A percentile compares a stretch with the other conserved stretches of the same genome.
Evolutionary conservation across 495 filamentous ascomycete species (phyloP).

Genomic region (Penicillium cataractarum): DNA sequence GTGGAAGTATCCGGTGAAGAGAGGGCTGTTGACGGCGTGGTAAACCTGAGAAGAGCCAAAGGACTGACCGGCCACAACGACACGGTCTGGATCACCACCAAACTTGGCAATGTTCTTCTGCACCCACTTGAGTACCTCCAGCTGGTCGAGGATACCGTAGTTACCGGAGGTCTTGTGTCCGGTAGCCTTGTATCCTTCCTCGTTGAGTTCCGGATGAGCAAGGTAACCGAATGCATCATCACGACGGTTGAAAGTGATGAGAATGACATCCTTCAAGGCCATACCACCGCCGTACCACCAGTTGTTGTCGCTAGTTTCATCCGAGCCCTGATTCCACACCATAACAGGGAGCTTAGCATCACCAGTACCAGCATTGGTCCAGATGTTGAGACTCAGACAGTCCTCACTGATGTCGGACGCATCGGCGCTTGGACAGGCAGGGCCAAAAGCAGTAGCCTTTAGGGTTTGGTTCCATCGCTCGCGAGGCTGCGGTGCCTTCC

Average conservation of each 20-base stretch:
- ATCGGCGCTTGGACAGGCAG: slow-evolving; percentile 25
- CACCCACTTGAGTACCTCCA: slow-evolving; percentile 53
- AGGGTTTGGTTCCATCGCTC: slow-evolving; percentile 32
- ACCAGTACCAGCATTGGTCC: slow-evolving; percentile 30
- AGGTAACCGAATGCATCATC: slow-evolving; percentile 71
- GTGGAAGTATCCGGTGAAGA: slow-evolving; percentile 33
- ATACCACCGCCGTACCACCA: slow-evolving; percentile 37
- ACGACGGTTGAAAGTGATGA: slow-evolving; percentile 73
- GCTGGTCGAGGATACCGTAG: slow-evolving; percentile 30
- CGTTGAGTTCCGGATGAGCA: slow-evolving; percentile 58
- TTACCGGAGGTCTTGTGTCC: slow-evolving; percentile 53
- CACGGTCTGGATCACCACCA: slow-evolving; percentile 60
- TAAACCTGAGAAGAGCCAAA: slow-evolving; percentile 48
- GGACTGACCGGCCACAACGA: slow-evolving; percentile 49
- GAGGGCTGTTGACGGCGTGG: slow-evolving; percentile 34
- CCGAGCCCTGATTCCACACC: slow-evolving; percentile 36
- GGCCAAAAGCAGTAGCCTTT: slow-evolving; percentile 25
- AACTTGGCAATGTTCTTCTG: slow-evolving; percentile 58
- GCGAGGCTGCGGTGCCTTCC: slow-evolving; percentile 33
- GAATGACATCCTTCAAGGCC: slow-evolving; percentile 51
- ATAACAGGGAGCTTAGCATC: slow-evolving; percentile 34
- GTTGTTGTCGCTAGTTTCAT: slow-evolving; percentile 28
- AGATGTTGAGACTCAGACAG: slow-evolving; percentile 36
- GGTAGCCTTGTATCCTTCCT: slow-evolving; percentile 23
- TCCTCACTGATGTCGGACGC: slow-evolving; percentile 30